Base-by-base conservation (phyloP, 177 flowering plant species). In the Vitis hybrid region DNA sequence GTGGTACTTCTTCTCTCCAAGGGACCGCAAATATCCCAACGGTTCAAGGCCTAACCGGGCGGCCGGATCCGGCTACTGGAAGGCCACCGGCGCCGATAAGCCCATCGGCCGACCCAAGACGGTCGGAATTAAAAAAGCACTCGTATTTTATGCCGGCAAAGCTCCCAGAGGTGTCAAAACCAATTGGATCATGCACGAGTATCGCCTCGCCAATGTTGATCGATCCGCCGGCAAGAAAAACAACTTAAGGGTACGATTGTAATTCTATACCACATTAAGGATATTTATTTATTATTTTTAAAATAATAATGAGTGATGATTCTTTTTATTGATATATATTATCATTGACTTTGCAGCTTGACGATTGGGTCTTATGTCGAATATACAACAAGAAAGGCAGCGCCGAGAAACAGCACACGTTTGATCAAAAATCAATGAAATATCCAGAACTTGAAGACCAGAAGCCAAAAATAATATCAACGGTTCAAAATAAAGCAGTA, bases 151-250 rank as follows among this genome's bases (percentile, higher is more conserved):
- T 56, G 81, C 85, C 5, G 91, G 91, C 1, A 87, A 85, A 74
- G 88, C 91, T 1, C 88, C 88, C 0, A 81, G n/a, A 59, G 91
- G 88, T 2, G 56, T 85, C 55, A 87, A 87, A 59, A 87, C 91
- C 65, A 87, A 87, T 58, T 87, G 91, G 91, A 87, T 87, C 63
- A 87, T 87, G 91, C 91, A 87, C 64, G 91, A 87, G 70, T 87
- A 85, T 21, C 88, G 91, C 13, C 85, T 85, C 51, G 87, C 88
- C 3, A 84, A 87, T 66, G 88, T 87, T 0, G 86, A 87, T 54
- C 58, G 91, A 11, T 85, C 91, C 12, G 84, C 87, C 40, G 78
- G 79, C 75, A 83, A 83, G 61, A 71, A 71, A 35, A 83, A 77
- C 74, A 83, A 78, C 60, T 70, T 67, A 13, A 82, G 87, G 86